These are phyloP conservation scores for Fusarium sublunatum DNA, from an alignment of 2,329 filamentous ascomycete species.

Conservation along the genomic window DNA sequence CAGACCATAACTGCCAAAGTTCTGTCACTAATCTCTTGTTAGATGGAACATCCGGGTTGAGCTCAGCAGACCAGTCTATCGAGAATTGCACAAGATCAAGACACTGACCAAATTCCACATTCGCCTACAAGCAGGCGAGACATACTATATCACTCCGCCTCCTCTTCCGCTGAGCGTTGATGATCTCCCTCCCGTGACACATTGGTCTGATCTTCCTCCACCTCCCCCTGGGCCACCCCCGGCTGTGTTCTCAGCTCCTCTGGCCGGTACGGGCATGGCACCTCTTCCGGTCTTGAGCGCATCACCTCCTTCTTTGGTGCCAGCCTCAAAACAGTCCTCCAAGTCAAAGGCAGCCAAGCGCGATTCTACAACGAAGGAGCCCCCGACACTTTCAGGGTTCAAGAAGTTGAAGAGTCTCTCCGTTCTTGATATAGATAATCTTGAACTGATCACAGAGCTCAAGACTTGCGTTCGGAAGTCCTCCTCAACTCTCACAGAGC, in stretches of 20 bases:
- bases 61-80: conserved; percentile 68
- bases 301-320: conserved; percentile 48
- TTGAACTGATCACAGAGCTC: conserved; percentile 67
- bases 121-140: conserved; percentile 68
- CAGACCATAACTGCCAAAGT: conserved; percentile 1
- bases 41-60: conserved; percentile 75
- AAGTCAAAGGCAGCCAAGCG: conserved; percentile 53
- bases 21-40: conserved; percentile 6
- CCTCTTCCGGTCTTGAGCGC: conserved; percentile 37
- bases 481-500: conserved; percentile 62
- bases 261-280: conserved; percentile 14
- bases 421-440: conserved; percentile 69
- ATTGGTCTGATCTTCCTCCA: conserved; percentile 46
- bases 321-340: conserved; percentile 51
- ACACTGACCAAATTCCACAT: conserved; percentile 66
- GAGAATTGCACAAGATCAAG: conserved; percentile 64
- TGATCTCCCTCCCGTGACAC: conserved; percentile 47
- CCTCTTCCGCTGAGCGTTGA: conserved; percentile 55
- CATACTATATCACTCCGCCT: conserved; percentile 63
- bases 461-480: conserved; percentile 66
- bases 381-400: conserved; percentile 68
- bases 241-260: conserved; percentile 34
- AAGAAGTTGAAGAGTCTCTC: conserved; percentile 63
- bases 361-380: conserved; percentile 50
- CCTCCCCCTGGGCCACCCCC: conserved; percentile 37